Evolutionary conservation across 1,139 yeast species (phyloP), one percentile per base, ranked within the genome.

Genomic region (Nakaseomyces nivariensis): DNA sequence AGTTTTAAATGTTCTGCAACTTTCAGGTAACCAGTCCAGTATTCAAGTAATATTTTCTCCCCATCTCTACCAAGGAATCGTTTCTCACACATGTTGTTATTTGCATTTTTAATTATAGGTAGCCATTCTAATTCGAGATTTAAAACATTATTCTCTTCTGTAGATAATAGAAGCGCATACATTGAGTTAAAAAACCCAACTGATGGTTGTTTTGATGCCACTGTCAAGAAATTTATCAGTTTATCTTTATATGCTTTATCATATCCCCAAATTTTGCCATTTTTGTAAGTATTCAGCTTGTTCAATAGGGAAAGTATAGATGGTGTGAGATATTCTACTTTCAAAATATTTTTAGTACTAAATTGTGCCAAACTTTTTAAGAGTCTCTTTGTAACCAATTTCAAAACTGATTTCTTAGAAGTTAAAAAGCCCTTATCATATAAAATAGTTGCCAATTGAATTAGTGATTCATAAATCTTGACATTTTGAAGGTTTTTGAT

Each of bases 121-220:
- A 58, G 43, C 65, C 66, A 63, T 34, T 59, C 58, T 0, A 43
- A 17, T 17, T 53, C 47, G 22, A 49, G 45, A 37, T 58, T 55
- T 9, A 62, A 43, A 1, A 61, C 26, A 5, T 46, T 48, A 8
- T 53, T 49, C 0, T 48, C n/a, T 1, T 47, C 37, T 1, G 57
- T 53, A 8, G 49, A 45, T 22, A 48, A 37, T 32, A 51, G 58
- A n/a, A 64, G 51, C 6, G 42, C 29, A 40, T 45, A 58, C 10
- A 74, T 51, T 9, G 63, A 49, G 4, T 55, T 56, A 57, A 76
- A 83, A 58, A 79, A 82, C 0, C 67, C 55, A 0, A 81, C 74
- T 43, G 71, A 70, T 56, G 82, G 79, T 50, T 72, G 72, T 48
- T 82, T 72, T 4, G 77, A 73, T 0, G 88, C 85, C 13, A 79